Evolutionary conservation across 2,329 filamentous ascomycete species (phyloP), one percentile per base, ranked within the genome.

Genomic region (Hypoxylon sp.): DNA sequence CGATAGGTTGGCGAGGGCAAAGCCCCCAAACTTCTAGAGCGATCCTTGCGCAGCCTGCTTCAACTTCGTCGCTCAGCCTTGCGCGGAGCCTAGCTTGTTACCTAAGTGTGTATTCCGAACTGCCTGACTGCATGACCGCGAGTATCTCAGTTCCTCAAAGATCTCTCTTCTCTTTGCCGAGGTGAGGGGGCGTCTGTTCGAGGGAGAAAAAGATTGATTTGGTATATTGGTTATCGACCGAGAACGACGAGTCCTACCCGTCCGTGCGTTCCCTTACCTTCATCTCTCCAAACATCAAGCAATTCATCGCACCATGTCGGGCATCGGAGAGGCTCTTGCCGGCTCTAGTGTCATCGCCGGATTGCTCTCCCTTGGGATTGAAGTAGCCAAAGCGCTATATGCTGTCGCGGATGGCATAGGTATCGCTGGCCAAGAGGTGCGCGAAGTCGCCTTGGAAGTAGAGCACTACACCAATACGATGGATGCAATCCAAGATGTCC

Each of bases 371-470:
- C 27, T 57, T 4, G 54, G 54, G 30, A 57, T 57, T 4, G 40
- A 57, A 48, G 40, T 57, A 4, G 31, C 40, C 1, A 57, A 44
- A 20, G 53, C 37, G 37, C 53, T 56, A 3, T 56, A 56, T 40
- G n/a, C 53, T 2, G 53, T 56, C 7, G 54, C 54, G 17, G 25
- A 48, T n/a, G 54, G 54, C 17, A 57, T 57, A 27, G 54, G 54
- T 10, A n/a, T 40, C n/a, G 54, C 54, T 6, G 54, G 54, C 17
- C 40, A 46, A 48, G 54, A 48, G 6, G 40, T 57, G 27, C 54
- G 40, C 27, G 17, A 35, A 33, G 40, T 57, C 11, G 40, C 54
- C 40, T 33, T n/a, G 22, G 54, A 48, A 2, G 54, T 48, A 7
- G 27, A 46, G n/a, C 17, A 30, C 10, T 44, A 44, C 7, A 48